These are phyloP conservation scores for Plasmodium inui DNA, from an alignment of 169 alveolate genomes.

Conservation along the genomic window DNA sequence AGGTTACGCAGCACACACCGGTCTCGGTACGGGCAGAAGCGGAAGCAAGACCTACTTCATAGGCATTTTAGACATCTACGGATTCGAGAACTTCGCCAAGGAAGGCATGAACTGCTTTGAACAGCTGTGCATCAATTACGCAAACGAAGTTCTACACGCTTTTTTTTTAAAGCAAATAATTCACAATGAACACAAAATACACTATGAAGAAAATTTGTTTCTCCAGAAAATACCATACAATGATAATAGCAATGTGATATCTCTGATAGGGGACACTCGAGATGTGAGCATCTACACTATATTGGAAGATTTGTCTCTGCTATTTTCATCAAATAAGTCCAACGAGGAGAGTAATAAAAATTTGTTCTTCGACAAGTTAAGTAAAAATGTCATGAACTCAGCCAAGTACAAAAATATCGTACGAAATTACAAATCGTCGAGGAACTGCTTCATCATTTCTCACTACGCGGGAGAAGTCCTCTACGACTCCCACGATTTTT, in stretches of 20 bases:
- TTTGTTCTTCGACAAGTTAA: constrained; percentile 49
- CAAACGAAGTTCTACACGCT: constrained; percentile 90
- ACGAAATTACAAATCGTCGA: constrained; percentile 49
- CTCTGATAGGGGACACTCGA: constrained; percentile 76
- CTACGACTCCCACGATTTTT: constrained; percentile 78
- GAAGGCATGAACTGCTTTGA: constrained; percentile 88
- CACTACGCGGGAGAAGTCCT: constrained; percentile 83
- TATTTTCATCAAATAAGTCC: constrained; percentile 46
- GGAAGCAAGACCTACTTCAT: constrained; percentile 68
- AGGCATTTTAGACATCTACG: constrained; percentile 89
- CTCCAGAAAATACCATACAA: constrained; percentile 73
- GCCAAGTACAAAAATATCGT: constrained; percentile 47
- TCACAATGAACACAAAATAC: constrained; percentile 83
- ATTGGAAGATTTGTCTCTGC: constrained; percentile 59
- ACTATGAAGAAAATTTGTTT: constrained; percentile 78
- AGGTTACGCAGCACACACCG: neutral
- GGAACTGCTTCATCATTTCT: constrained; percentile 78
- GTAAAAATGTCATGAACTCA: constrained; percentile 38
- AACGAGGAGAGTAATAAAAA: constrained; percentile 53
- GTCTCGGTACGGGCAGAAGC: neutral
- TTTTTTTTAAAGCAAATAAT: constrained; percentile 90
- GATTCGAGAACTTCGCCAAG: constrained; percentile 88
- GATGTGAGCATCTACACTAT: constrained; percentile 65
- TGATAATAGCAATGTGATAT: constrained; percentile 83
- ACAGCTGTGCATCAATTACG: constrained; percentile 92